Evolutionary conservation across 2,329 filamentous ascomycete genomes (phyloP), one percentile per base, ranked within the genome.

Genomic region (Trichoderma asperellum): DNA sequence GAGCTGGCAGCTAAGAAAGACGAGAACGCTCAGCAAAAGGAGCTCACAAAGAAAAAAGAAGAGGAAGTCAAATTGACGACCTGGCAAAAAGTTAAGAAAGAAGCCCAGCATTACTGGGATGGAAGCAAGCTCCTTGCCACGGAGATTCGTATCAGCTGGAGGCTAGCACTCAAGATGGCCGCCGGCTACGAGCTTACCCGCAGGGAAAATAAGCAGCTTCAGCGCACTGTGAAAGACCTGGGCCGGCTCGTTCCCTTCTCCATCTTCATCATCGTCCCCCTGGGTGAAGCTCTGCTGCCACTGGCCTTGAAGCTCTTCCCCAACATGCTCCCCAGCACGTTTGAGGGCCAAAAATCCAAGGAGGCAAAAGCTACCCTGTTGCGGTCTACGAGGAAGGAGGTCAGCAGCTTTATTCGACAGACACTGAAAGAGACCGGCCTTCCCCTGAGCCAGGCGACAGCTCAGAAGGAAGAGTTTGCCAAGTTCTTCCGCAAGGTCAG

Each of bases 401-500:
- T 99, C 74, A 97, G 94, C 80, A 87, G 84, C 71, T 98, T 99
- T 81, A 84, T 99, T 71, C 91, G 92, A 70, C 89, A 92, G 75
- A 99, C 96, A 0, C 83, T 99, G 69, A 92, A 91, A 74, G 96
- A 99, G 83, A 96, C 93, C n/a, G 96, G 96, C 62, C 85, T 98
- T 61, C 96, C 96, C 0, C 83, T 99, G 73, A 97, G 92, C 68
- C 86, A 89, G 2, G 90, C 91, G 58, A 97, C 91, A 65, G 91
- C 95, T 18, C 94, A 96, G 78, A 94, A 91, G 77, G 94, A 97
- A 74, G 96, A 98, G 79, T 99, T 99, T 75, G 87, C 91, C 71
- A 93, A 95, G 76, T 99, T 99, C 83, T 99, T 99, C 90, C 91
- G 93, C 79, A 99, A 99, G 85, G 88, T 98, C 72, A 87, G 96